Evolutionary conservation across 2,329 filamentous ascomycete genomes (phyloP).

Genomic region (Stemphylium beticola): DNA sequence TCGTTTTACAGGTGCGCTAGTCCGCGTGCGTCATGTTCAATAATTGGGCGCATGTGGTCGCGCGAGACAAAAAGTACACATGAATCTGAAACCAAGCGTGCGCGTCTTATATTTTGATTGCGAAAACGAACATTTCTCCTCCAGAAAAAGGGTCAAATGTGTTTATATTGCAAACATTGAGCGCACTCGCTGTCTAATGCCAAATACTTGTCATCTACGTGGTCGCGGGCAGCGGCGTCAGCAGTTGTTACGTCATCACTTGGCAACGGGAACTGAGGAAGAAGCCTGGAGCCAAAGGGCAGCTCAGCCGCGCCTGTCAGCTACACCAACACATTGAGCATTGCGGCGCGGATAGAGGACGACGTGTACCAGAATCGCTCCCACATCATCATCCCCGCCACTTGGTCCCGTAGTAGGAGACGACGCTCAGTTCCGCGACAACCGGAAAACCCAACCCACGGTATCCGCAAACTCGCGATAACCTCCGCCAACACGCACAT

Average conservation of each 20-base stretch:
- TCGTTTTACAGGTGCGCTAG: slow-evolving; percentile 19
- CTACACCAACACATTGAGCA: slow-evolving; percentile 17
- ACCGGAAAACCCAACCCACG: slow-evolving; percentile 4
- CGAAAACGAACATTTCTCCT: neutral
- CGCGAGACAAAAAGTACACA: slow-evolving; percentile 13
- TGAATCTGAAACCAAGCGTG: neutral
- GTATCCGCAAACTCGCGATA: slow-evolving; percentile 16
- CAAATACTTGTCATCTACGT: no score
- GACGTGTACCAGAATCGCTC: neutral
- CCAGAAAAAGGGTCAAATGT: no score
- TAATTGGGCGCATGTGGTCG: neutral
- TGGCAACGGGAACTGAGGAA: slow-evolving; percentile 17
- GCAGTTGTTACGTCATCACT: slow-evolving; percentile 36
- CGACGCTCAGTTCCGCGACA: neutral
- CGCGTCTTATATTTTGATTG: neutral
- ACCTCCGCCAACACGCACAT: slow-evolving; percentile 17
- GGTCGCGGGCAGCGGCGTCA: slow-evolving; percentile 5
- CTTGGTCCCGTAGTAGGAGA: neutral
- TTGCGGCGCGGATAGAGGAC: slow-evolving; percentile 12
- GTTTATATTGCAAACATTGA: no score
- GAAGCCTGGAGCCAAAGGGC: slow-evolving; percentile 15
- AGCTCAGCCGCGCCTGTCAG: slow-evolving; percentile 29
- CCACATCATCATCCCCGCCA: neutral
- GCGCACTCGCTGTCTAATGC: no score
- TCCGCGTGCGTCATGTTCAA: slow-evolving; percentile 14